Base-by-base conservation (phyloP, 2,329 filamentous ascomycete genomes). In the Pseudogymnoascus sp. region DNA sequence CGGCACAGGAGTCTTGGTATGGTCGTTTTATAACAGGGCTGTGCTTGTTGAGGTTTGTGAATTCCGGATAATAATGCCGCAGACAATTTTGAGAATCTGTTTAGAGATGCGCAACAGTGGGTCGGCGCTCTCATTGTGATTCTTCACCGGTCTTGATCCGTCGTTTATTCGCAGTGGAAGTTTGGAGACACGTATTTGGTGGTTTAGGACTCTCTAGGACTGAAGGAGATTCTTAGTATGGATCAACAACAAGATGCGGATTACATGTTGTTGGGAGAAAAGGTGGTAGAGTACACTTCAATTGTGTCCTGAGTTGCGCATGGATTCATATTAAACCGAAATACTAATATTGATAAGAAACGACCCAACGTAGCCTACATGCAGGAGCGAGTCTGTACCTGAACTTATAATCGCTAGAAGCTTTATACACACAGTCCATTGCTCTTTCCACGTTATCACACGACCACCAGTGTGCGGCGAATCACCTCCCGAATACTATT, bases 371-470 rank as follows among this genome's bases (percentile, higher is more conserved):
- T 34, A 56, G 18, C 49, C 11, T 31, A 56, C 49, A 56, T 56
- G 49, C 49, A 56, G 49, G 49, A 56, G 49, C 49, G 49, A 53
- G 25, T 11, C 28, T 18, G 49, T 56, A 31, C 46, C 25, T 31
- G 25, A 31, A 18, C 46, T 12, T 5, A 18, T 53, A 56, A 21
- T 36, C 5, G 28, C 21, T 36, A 5, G 7, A 34, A 21, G n/a
- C 16, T 16, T 12, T 23, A 23, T 23, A 4, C 23, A 16, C 28
- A 6, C 5, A 12, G 9, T 18, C 28, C 49, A 4, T 34, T 12
- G 49, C 49, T 36, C 49, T 21, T 56, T 36, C 49, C 49, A 12
- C 14, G 3, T 31, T 56, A 21, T 31, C 12, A 5, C 5, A 25
- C 21, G 42, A n/a, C n/a, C n/a, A n/a, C n/a, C n/a, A n/a, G n/a